phyloP scores from a whole-genome alignment of 345 rosid species.

The Atalantia buxifolia region DNA sequence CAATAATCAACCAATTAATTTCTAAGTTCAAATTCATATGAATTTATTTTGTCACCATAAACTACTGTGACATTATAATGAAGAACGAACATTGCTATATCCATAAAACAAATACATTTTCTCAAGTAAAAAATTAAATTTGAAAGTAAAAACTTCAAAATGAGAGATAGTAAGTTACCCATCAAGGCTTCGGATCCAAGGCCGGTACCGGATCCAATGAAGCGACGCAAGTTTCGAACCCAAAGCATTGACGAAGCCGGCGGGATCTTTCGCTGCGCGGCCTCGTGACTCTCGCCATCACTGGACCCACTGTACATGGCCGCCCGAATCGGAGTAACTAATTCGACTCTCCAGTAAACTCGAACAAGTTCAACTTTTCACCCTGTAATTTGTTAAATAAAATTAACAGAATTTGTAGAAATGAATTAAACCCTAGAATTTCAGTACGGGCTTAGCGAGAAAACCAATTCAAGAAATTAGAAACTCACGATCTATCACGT shows the following conservation, averaged over 20 bases:
- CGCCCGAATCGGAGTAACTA: slow-evolving; percentile 4
- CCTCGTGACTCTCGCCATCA: slow-evolving; percentile 92
- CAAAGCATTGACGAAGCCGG: slow-evolving; percentile 93
- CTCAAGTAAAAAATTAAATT: background rate
- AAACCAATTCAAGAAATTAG: background rate
- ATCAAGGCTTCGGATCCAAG: slow-evolving; percentile 98
- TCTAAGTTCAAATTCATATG: background rate
- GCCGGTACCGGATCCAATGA: slow-evolving; percentile 92
- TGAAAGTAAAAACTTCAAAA: background rate
- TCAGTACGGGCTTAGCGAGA: background rate
- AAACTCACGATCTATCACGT: background rate
- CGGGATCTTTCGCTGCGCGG: slow-evolving; percentile 85
- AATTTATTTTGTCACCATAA: background rate
- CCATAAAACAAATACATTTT: background rate
- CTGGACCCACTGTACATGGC: slow-evolving; percentile 92
- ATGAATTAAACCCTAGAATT: background rate
- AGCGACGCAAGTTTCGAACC: slow-evolving; percentile 92
- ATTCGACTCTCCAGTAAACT: slow-evolving; percentile 4
- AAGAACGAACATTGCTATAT: background rate
- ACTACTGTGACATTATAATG: background rate
- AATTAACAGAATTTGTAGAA: too few species aligned
- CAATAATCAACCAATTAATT: background rate
- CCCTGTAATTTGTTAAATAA: background rate
- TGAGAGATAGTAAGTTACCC: slow-evolving; percentile 41
- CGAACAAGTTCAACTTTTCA: slow-evolving; percentile 6